phyloP scores from a whole-genome alignment of 1,284 basidiomycete genomes.

The Pascua guehoae region DNA sequence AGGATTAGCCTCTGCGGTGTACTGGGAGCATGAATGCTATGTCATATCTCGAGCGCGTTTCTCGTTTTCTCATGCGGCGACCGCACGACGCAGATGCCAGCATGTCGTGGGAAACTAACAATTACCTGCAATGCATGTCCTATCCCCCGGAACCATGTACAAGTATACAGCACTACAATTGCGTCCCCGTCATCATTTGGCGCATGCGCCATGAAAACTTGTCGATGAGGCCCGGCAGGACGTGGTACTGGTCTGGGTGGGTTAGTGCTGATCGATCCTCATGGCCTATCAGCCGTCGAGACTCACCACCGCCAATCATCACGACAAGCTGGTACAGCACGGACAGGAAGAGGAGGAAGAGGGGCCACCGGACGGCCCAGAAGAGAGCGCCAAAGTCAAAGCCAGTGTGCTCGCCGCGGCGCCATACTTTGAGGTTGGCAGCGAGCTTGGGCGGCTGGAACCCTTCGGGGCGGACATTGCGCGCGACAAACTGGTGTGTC shows the following conservation, averaged over 20 bases:
- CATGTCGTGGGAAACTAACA: not conserved
- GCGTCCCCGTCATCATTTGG: not conserved
- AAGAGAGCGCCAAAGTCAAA: conserved; percentile 28
- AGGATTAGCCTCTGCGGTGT: conserved; percentile 2
- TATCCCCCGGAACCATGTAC: not conserved
- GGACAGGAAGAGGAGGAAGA: conserved; percentile 33
- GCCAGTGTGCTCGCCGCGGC: conserved; percentile 30
- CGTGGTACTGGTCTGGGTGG: conserved; percentile 33
- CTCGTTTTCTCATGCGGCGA: not conserved
- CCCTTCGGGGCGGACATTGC: conserved; percentile 31
- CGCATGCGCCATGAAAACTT: conserved; percentile 20
- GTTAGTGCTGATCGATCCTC: too few relatives aligned
- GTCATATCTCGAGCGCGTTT: not conserved
- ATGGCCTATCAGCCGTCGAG: not conserved
- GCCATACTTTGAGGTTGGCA: conserved; percentile 36
- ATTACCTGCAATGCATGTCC: not conserved
- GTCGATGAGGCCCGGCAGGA: conserved; percentile 32
- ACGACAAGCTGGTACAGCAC: conserved; percentile 36
- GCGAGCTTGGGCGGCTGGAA: conserved; percentile 34
- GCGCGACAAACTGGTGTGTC: conserved; percentile 38
- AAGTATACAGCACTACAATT: not conserved
- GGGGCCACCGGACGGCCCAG: conserved; percentile 26
- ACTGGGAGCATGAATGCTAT: conserved; percentile 12
- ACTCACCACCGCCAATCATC: conserved; percentile 34
- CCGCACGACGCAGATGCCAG: not conserved